These are phyloP conservation scores for Aspergillus heteromorphus DNA, from an alignment of 495 filamentous ascomycete species.

Conservation along the genomic window DNA sequence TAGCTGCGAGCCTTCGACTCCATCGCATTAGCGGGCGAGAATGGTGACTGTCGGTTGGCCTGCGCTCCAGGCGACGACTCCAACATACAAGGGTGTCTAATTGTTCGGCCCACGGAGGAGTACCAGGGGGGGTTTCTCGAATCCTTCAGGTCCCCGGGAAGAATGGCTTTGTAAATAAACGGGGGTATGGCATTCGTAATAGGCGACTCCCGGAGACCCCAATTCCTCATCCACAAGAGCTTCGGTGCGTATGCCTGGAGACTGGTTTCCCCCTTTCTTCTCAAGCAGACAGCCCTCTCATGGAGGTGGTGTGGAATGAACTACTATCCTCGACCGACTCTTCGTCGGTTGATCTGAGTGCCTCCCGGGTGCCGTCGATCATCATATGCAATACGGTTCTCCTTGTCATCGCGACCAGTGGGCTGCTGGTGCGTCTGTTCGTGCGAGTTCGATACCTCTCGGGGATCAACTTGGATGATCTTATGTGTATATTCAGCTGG, in stretches of 20 bases:
- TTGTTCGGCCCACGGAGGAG: too few species aligned
- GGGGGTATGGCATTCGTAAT: too few species aligned
- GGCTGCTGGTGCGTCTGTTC: conserved; percentile 14
- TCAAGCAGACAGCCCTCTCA: not conserved
- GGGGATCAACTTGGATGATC: conserved; percentile 16
- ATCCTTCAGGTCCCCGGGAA: too few species aligned
- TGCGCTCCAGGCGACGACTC: not conserved
- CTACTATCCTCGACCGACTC: not conserved
- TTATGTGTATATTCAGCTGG: conserved; percentile 16
- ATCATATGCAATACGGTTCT: conserved; percentile 19
- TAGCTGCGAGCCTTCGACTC: not conserved
- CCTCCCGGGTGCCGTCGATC: conserved; percentile 13
- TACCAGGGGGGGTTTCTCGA: too few species aligned
- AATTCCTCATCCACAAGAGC: too few species aligned
- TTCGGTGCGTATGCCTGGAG: too few species aligned
- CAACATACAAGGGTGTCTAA: too few species aligned
- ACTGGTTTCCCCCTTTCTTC: not conserved
- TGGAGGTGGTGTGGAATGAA: not conserved
- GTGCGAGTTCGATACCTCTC: conserved; percentile 17
- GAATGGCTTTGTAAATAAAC: too few species aligned
- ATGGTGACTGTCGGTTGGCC: not conserved
- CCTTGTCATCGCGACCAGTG: conserved; percentile 10
- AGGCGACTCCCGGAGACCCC: too few species aligned
- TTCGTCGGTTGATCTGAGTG: not conserved
- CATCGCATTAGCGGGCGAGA: not conserved